Percentiles rank a stretch among this genome's conserved stretches.
Evolutionary conservation across 2,329 filamentous ascomycete genomes (phyloP).

Genomic region (Penicillium sp.): DNA sequence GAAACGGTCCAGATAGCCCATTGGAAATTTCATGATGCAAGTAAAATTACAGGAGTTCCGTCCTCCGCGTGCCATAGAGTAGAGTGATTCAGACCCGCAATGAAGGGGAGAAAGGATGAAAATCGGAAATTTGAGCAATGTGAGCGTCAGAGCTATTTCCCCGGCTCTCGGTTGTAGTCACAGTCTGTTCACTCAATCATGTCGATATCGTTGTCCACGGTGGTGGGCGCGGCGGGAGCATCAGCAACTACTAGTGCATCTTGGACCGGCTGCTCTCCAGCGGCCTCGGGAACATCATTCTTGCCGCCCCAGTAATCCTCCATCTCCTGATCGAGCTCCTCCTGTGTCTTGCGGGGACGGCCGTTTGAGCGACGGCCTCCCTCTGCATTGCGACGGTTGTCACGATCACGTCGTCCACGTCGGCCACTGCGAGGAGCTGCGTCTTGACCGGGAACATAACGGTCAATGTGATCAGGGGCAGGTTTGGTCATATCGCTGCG

Average conservation of each 20-base stretch:
- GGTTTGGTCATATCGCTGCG: slow-evolving; percentile 53
- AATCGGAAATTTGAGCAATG: not conserved
- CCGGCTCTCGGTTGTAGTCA: not conserved
- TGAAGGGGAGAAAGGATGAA: not conserved
- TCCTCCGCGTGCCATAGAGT: not conserved
- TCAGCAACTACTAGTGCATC: slow-evolving; percentile 26
- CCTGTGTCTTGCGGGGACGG: slow-evolving; percentile 57
- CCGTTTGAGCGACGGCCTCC: slow-evolving; percentile 40
- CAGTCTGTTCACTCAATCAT: slow-evolving; percentile 57
- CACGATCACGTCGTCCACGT: slow-evolving; percentile 40
- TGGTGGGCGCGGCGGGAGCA: slow-evolving; percentile 26
- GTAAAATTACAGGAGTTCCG: slow-evolving; percentile 16
- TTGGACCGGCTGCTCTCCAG: slow-evolving; percentile 27
- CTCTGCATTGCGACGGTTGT: slow-evolving; percentile 27
- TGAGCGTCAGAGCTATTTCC: not conserved
- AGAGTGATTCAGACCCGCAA: not conserved
- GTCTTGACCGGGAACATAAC: slow-evolving; percentile 64
- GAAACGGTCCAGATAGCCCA: not conserved
- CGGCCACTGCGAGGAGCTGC: slow-evolving; percentile 46
- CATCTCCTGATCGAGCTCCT: slow-evolving; percentile 95
- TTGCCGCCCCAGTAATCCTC: slow-evolving; percentile 73
- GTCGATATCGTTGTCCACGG: slow-evolving; percentile 51
- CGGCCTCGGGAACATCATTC: slow-evolving; percentile 35
- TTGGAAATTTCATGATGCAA: slow-evolving; percentile 13
- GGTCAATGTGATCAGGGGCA: slow-evolving; percentile 65